These are phyloP conservation scores for Fusarium pseudograminearum DNA, from an alignment of 2,329 filamentous ascomycete genomes.

Conservation along the genomic window DNA sequence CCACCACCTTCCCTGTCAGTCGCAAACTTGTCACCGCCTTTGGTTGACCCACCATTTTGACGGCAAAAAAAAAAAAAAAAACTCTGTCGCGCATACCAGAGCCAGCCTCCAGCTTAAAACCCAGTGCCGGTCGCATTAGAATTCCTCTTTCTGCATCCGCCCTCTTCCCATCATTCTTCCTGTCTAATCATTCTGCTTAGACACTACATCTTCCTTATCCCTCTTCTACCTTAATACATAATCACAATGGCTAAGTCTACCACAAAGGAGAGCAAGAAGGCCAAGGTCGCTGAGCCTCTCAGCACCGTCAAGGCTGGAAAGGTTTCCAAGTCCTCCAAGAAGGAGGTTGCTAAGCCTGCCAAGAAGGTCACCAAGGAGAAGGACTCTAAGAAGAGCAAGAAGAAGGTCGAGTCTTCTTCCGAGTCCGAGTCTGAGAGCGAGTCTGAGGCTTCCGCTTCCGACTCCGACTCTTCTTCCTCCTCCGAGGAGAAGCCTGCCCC, in stretches of 20 bases:
- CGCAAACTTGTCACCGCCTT: constrained; percentile 52
- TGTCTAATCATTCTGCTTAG: constrained; percentile 23
- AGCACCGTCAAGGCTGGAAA: constrained; percentile 75
- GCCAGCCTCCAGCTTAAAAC: constrained; percentile 47
- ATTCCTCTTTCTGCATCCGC: constrained; percentile 37
- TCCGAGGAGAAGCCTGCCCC: constrained; percentile 55
- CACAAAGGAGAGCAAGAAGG: constrained; percentile 66
- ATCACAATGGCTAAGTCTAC: constrained; percentile 75
- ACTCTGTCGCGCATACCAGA: constrained; percentile 34
- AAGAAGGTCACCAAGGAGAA: constrained; percentile 63
- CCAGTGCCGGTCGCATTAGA: constrained; percentile 26
- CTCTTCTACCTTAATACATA: constrained; percentile 37
- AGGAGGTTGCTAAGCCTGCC: constrained; percentile 73
- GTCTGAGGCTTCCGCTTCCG: constrained; percentile 56
- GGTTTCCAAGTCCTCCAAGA: constrained; percentile 72
- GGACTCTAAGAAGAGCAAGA: constrained; percentile 64
- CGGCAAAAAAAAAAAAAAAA: constrained; percentile 51
- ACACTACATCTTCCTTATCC: constrained; percentile 14
- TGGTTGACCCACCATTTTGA: constrained; percentile 50
- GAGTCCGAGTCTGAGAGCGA: constrained; percentile 57
- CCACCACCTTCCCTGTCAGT: constrained; percentile 41
- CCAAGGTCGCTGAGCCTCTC: constrained; percentile 64
- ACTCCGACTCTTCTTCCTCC: constrained; percentile 47
- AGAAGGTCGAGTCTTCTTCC: constrained; percentile 56
- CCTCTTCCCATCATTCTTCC: constrained; percentile 36